These are phyloP conservation scores for Phytopythium ostracodes DNA, from an alignment of 352 stramenopile genomes.

Conservation along the genomic window DNA sequence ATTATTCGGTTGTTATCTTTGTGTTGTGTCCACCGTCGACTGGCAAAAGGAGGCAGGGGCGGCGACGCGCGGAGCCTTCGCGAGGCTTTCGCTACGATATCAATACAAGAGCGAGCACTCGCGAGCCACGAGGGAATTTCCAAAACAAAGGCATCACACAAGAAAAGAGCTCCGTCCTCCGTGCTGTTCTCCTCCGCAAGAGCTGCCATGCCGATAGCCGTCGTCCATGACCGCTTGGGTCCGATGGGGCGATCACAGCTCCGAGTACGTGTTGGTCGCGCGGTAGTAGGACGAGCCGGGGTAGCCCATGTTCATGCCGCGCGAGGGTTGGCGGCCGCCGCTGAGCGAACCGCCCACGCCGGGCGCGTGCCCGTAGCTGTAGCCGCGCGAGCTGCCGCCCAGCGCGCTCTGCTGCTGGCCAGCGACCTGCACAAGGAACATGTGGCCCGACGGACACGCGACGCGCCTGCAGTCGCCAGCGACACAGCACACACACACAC, in stretches of 20 bases:
- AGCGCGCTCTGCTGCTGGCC: conserved; percentile 23
- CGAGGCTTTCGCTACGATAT: not conserved
- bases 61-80: not conserved
- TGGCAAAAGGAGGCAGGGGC: too few relatives aligned
- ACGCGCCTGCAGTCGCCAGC: conserved; percentile 40
- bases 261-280: conserved; percentile 47
- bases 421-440: conserved; percentile 84
- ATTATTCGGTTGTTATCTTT: not conserved
- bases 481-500: not conserved
- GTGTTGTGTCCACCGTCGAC: not conserved
- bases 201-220: too few relatives aligned
- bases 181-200: not conserved
- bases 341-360: conserved; percentile 13
- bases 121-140: not conserved
- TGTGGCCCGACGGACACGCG: conserved; percentile 77
- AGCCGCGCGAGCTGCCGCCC: conserved; percentile 14
- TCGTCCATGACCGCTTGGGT: too few relatives aligned
- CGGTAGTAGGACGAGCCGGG: conserved; percentile 47
- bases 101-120: conserved; percentile 1
- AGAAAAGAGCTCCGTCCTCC: not conserved
- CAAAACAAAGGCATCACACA: not conserved
- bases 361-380: conserved; percentile 21
- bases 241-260: conserved; percentile 16
- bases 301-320: conserved; percentile 44
- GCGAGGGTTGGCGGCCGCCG: conserved; percentile 19